Conservation (phyloP, 2,329 filamentous ascomycete species). For the Aspergillus arachidicola region DNA sequence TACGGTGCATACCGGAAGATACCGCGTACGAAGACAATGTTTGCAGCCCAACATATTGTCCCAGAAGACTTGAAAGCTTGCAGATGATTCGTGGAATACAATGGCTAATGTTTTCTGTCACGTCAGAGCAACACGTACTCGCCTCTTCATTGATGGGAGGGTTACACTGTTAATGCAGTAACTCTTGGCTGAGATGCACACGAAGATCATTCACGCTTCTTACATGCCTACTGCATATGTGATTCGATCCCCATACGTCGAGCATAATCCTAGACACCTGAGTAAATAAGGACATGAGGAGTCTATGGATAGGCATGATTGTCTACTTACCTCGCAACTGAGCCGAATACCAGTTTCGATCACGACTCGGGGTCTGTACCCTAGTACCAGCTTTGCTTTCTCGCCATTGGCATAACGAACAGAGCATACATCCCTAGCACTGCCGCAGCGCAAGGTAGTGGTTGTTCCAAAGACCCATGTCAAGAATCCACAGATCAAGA, state of each 20-base stretch:
- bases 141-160: conserved; percentile 1
- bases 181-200: neutral
- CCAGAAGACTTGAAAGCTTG: neutral
- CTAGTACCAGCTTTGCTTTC: conserved; percentile 55
- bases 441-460: conserved; percentile 55
- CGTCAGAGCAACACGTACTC: conserved; percentile 7
- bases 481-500: conserved; percentile 49
- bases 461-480: conserved; percentile 51
- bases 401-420: conserved; percentile 56
- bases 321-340: conserved; percentile 49
- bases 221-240: conserved; percentile 11
- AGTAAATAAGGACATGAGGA: conserved; percentile 9
- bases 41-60: conserved; percentile 6
- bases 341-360: conserved; percentile 55
- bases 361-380: conserved; percentile 54
- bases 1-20: neutral
- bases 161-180: conserved; percentile 8
- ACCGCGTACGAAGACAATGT: neutral
- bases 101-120: neutral
- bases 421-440: conserved; percentile 57
- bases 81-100: neutral
- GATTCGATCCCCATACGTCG: conserved; percentile 31
- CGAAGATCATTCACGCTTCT: conserved; percentile 7
- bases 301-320: neutral
- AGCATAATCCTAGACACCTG: conserved; percentile 33